Evolutionary conservation across 1,284 basidiomycete genomes (phyloP), one percentile per base, ranked within the genome.

Genomic region (Ceratobasidium sp.): DNA sequence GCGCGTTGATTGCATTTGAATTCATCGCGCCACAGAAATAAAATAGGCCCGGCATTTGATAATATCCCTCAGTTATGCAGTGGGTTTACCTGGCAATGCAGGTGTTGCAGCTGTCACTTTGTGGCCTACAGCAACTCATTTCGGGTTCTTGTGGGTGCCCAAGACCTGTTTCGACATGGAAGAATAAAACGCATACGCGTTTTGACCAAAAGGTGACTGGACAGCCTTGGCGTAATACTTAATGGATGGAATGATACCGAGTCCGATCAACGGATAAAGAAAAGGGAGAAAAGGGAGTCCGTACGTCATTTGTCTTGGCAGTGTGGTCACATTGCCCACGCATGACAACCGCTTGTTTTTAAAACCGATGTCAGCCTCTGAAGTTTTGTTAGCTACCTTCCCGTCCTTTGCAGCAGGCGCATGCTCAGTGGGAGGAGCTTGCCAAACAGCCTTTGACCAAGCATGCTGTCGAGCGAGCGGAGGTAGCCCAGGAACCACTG

Each of bases 81-180:
- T 19, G n/a, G 57, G 43, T 44, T 73, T 59, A 13, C 82, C 78
- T 17, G 81, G 76, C 9, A 77, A 79, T 1, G 79, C 76, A 13
- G 80, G 57, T 17, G 78, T 75, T 5, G 79, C 78, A 11, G 81
- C 40, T 29, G 52, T 67, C 9, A 82, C 79, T 81, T 91, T 91
- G 80, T 93, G 89, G 76, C 87, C 84, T 29, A 88, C 87, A 37
- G 89, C 88, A 81, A 96, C 93, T 57, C 95, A 90, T 76, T 88
- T 86, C 0, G 95, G 95, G 83, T 97, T 95, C 81, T 95, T 94
- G 81, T 96, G 95, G 73, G 96, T 95, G 81, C 96, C 95, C 49
- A 87, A 82, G 19, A 94, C 90, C 82, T 95, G 92, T 84, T 96
- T 96, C 40, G 90, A 87, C 0, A 94, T 94, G 29, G 84, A 85